phyloP scores from a whole-genome alignment of 176 grass and related monocot genomes.

The Chloris gayana region DNA sequence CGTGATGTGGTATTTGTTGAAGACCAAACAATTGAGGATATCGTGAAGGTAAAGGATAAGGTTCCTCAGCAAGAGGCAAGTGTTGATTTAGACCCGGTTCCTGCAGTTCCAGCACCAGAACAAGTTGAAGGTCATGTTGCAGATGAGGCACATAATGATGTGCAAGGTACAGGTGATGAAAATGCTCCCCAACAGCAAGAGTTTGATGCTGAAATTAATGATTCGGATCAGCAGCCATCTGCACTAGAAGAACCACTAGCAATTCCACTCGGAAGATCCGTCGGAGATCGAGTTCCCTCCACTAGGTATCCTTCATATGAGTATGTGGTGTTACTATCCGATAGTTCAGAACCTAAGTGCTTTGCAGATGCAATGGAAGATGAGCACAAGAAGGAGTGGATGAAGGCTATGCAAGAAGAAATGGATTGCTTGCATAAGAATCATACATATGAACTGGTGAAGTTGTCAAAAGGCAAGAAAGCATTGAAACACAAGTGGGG shows the following conservation, averaged over 20 bases:
- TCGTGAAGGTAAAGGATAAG: not conserved
- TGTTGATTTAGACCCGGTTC: not conserved
- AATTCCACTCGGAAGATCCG: too few relatives aligned
- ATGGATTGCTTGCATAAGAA: conserved; percentile 28
- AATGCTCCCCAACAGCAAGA: too few relatives aligned
- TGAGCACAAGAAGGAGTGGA: not conserved
- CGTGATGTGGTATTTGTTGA: conserved; percentile 13
- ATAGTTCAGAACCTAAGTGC: conserved; percentile 6
- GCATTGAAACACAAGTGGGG: too few relatives aligned
- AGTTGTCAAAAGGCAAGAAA: not conserved
- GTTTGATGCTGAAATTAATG: too few relatives aligned
- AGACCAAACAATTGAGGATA: conserved; percentile 27
- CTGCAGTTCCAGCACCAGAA: not conserved
- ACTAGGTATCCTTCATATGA: too few relatives aligned
- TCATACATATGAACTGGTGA: conserved; percentile 5
- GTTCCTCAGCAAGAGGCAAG: not conserved
- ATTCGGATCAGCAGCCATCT: too few relatives aligned
- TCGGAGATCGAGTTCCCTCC: too few relatives aligned
- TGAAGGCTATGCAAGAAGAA: conserved; percentile 15
- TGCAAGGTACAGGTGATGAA: too few relatives aligned
- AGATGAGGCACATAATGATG: conserved; percentile 2
- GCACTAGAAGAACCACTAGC: too few relatives aligned
- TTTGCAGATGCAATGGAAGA: conserved; percentile 6
- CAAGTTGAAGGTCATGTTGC: not conserved
- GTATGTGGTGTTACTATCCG: too few relatives aligned